phyloP scores from a whole-genome alignment of 2,329 filamentous ascomycete species.

The Scorias spongiosa region DNA sequence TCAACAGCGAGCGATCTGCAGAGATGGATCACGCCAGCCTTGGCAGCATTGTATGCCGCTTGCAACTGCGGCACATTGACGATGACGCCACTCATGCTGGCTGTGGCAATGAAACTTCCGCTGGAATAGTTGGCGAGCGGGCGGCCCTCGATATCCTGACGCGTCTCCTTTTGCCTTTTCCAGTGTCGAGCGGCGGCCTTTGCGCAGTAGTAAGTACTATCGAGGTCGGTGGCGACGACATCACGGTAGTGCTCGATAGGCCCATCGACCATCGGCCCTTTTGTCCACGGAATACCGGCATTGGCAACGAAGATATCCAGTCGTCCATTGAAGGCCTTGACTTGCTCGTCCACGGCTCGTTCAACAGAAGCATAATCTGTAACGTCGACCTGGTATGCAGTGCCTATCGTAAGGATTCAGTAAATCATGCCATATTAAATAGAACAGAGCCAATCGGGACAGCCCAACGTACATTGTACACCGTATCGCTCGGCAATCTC shows the following conservation, averaged over 20 bases:
- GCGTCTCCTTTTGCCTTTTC: constrained; percentile 51
- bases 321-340: constrained; percentile 54
- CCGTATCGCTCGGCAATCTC: constrained; percentile 45
- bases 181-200: constrained; percentile 75
- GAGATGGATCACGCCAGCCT: constrained; percentile 52
- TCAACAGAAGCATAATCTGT: constrained; percentile 41
- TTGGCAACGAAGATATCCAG: constrained; percentile 55
- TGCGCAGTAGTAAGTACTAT: constrained; percentile 72
- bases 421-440: too few relatives aligned
- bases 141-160: constrained; percentile 30
- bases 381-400: constrained; percentile 52
- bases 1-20: constrained; percentile 51
- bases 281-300: constrained; percentile 60
- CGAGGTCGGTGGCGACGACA: constrained; percentile 75
- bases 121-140: constrained; percentile 30
- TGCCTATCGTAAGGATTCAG: constrained; percentile 29
- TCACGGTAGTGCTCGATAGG: constrained; percentile 57
- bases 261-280: constrained; percentile 52
- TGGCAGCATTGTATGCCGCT: constrained; percentile 49
- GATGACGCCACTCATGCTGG: constrained; percentile 65
- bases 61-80: constrained; percentile 71
- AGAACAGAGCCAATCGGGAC: too few relatives aligned
- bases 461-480: constrained; percentile 32
- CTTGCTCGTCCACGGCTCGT: constrained; percentile 39
- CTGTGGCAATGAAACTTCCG: constrained; percentile 50